phyloP scores from a whole-genome alignment of 768 basidiomycete species.

The Psilocybe sp. region DNA sequence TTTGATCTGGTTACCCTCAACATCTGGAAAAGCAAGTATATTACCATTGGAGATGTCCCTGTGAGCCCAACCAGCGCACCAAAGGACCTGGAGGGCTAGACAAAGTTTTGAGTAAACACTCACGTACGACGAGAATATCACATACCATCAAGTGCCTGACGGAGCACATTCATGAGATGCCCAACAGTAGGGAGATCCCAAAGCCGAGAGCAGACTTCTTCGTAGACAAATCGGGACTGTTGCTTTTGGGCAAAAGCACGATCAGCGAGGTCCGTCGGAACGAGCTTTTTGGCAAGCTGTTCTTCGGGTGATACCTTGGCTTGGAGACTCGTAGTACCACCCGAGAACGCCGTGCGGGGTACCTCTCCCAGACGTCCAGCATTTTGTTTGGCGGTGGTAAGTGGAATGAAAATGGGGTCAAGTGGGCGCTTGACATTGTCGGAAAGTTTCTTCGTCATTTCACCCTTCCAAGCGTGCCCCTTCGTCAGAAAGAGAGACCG shows the following conservation, averaged over 20 bases:
- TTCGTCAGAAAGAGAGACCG: no score
- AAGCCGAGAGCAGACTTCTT: conserved; percentile 1
- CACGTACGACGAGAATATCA: not conserved
- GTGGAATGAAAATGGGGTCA: no score
- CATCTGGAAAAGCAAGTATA: not conserved
- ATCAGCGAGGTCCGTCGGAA: not conserved
- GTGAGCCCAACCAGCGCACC: conserved; percentile 15
- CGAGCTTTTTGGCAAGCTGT: not conserved
- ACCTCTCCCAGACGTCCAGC: no score
- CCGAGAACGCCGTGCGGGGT: no score
- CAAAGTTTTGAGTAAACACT: not conserved
- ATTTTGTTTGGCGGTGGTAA: no score
- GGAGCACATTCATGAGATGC: not conserved
- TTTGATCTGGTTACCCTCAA: not conserved
- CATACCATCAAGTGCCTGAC: not conserved
- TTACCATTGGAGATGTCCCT: conserved; percentile 16
- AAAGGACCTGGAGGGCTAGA: conserved; percentile 13
- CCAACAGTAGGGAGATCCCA: not conserved
- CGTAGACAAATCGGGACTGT: conserved; percentile 6
- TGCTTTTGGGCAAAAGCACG: not conserved
- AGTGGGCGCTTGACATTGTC: no score
- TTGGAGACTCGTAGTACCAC: no score
- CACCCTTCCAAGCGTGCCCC: no score
- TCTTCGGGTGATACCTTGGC: not conserved
- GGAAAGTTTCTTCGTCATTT: no score